Evolutionary conservation across 768 basidiomycete genomes (phyloP).

Genomic region (Calocera viscosa): DNA sequence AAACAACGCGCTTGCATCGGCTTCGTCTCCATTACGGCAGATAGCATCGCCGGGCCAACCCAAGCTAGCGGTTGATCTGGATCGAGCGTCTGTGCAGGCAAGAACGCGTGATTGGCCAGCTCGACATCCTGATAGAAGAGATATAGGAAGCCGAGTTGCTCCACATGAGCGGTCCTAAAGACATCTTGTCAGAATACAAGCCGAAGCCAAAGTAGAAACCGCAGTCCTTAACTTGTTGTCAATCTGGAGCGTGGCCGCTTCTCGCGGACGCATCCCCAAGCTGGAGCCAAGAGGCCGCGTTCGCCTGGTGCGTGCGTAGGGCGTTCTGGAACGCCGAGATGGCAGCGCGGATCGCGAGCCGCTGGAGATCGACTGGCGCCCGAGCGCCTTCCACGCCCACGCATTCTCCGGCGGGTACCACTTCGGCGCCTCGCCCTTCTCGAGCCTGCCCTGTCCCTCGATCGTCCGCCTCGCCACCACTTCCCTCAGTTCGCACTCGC

Average conservation of each 20-base stretch:
- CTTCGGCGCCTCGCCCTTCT: conserved; percentile 39
- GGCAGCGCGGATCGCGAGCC: conserved; percentile 55
- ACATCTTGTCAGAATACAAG: conserved; percentile 13
- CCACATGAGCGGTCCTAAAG: conserved; percentile 62
- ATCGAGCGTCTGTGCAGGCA: conserved; percentile 80
- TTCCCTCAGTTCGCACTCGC: conserved; percentile 92
- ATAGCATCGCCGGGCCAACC: conserved; percentile 57
- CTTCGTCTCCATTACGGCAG: conserved; percentile 30
- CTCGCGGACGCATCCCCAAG: conserved; percentile 80
- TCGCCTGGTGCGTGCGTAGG: conserved; percentile 61
- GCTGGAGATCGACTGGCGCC: conserved; percentile 73
- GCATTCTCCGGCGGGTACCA: conserved; percentile 64
- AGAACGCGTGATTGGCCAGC: conserved; percentile 73
- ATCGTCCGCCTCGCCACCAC: conserved; percentile 87
- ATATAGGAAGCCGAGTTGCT: conserved; percentile 79
- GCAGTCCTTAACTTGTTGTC: conserved; percentile 59
- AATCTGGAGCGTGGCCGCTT: conserved; percentile 62
- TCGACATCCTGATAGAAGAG: conserved; percentile 64
- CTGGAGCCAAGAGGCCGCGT: conserved; percentile 72
- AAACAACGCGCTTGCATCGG: conserved; percentile 54
- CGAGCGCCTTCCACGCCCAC: conserved; percentile 98
- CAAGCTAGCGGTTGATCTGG: conserved; percentile 81
- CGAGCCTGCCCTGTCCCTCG: conserved; percentile 77
- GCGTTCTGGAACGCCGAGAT: conserved; percentile 80
- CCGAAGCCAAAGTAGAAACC: not conserved